These are phyloP conservation scores for Hawksworthiomyces lignivorus DNA, from an alignment of 2,329 filamentous ascomycete genomes.

Conservation along the genomic window DNA sequence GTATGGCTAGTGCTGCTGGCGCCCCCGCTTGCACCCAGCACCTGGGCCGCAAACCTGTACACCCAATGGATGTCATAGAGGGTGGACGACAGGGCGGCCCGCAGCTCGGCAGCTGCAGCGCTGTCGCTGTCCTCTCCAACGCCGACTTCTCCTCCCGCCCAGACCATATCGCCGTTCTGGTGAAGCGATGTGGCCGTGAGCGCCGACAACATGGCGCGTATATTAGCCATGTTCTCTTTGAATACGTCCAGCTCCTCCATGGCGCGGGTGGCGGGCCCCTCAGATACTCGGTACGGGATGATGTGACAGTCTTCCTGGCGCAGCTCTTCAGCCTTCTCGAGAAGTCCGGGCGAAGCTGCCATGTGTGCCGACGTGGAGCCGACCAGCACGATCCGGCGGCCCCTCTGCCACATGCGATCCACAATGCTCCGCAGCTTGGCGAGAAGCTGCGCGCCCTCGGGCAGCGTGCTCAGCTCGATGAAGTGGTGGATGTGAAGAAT, in stretches of 20 bases:
- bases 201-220: constrained; percentile 38
- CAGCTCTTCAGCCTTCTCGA: constrained; percentile 23
- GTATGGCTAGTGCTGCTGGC: too few relatives aligned
- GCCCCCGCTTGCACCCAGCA: constrained; percentile 17
- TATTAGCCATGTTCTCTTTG: constrained; percentile 38
- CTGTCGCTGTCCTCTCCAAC: background rate
- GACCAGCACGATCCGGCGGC: constrained; percentile 66
- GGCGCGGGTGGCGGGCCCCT: constrained; percentile 7
- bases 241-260: constrained; percentile 29
- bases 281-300: constrained; percentile 20
- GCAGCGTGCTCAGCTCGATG: constrained; percentile 63
- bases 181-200: constrained; percentile 22
- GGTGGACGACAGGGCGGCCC: constrained; percentile 7
- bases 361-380: constrained; percentile 62
- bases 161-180: constrained; percentile 13
- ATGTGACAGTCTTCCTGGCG: constrained; percentile 24
- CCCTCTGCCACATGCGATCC: constrained; percentile 62
- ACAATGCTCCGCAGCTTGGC: constrained; percentile 62
- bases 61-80: constrained; percentile 27
- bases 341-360: constrained; percentile 26
- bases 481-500: constrained; percentile 78
- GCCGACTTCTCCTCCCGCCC: background rate
- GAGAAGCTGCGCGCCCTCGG: constrained; percentile 63
- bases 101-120: background rate
- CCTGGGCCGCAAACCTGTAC: constrained; percentile 22